These are phyloP conservation scores for Nannochloris sp. DNA, from an alignment of 139 green algal genomes.

Conservation along the genomic window DNA sequence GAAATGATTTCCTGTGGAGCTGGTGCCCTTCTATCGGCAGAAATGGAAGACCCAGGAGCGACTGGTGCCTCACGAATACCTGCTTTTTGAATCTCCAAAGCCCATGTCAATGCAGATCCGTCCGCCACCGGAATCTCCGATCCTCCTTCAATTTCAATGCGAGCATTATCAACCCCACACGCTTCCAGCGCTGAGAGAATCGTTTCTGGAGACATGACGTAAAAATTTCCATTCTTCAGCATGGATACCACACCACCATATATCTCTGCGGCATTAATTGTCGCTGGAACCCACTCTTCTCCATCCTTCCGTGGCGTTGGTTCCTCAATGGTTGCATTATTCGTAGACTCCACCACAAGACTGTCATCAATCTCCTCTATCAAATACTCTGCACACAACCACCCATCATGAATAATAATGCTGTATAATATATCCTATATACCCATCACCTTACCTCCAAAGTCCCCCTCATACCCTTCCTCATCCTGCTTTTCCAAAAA, in stretches of 20 bases:
- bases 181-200: constrained; percentile 78
- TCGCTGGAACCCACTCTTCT: constrained; percentile 4
- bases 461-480: background rate
- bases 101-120: constrained; percentile 64
- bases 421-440: background rate
- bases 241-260: constrained; percentile 2
- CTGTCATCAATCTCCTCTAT: background rate
- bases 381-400: constrained; percentile 2
- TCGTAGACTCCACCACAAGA: background rate
- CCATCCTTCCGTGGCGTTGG: background rate
- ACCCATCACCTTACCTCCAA: background rate
- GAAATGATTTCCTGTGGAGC: constrained; percentile 29
- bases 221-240: constrained; percentile 1
- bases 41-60: background rate
- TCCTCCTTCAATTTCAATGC: constrained; percentile 62
- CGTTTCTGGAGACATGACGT: constrained; percentile 39
- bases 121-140: constrained; percentile 76
- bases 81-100: constrained; percentile 30
- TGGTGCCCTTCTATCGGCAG: background rate
- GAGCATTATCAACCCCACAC: constrained; percentile 76
- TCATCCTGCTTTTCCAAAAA: constrained; percentile 1
- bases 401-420: no score
- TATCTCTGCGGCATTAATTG: background rate
- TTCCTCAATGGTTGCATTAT: background rate
- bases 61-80: constrained; percentile 25